Evolutionary conservation across 1,284 basidiomycete species (phyloP).

Genomic region (Thelephora terrestris): DNA sequence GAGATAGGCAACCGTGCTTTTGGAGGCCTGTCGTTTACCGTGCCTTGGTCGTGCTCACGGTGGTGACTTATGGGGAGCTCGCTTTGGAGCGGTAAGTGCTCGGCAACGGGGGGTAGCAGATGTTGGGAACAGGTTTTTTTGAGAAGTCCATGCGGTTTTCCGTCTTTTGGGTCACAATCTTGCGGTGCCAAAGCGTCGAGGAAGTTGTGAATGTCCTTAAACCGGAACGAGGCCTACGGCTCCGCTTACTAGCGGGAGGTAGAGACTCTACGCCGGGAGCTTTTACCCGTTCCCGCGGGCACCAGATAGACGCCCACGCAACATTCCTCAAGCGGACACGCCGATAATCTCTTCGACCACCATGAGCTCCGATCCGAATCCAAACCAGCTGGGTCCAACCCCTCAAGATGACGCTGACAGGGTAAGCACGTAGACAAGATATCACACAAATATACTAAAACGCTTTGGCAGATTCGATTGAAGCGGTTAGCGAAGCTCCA

Average conservation of each 20-base stretch:
- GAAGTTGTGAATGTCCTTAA: too few species aligned
- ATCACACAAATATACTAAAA: slow-evolving; percentile 1
- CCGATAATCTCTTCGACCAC: slow-evolving; percentile 6
- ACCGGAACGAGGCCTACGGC: neutral
- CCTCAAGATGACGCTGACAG: slow-evolving; percentile 68
- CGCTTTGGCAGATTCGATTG: slow-evolving; percentile 60
- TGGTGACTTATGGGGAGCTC: too few species aligned
- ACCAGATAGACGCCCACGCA: too few species aligned
- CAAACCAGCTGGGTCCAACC: neutral
- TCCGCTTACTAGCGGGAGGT: neutral
- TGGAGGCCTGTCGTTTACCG: too few species aligned
- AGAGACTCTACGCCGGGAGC: neutral
- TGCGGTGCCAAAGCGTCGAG: neutral
- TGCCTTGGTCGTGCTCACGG: too few species aligned
- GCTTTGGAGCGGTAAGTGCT: too few species aligned
- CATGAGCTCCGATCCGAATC: slow-evolving; percentile 36
- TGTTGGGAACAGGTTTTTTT: too few species aligned
- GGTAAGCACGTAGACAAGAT: slow-evolving; percentile 30
- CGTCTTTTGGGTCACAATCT: neutral
- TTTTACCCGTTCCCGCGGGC: too few species aligned
- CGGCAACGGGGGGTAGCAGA: too few species aligned
- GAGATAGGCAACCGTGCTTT: too few species aligned
- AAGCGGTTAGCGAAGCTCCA: slow-evolving; percentile 80
- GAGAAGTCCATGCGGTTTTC: too few species aligned
- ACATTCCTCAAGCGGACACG: neutral